Base-by-base conservation (phyloP, 2,329 filamentous ascomycete species). In the Hymenoscyphus scutula region DNA sequence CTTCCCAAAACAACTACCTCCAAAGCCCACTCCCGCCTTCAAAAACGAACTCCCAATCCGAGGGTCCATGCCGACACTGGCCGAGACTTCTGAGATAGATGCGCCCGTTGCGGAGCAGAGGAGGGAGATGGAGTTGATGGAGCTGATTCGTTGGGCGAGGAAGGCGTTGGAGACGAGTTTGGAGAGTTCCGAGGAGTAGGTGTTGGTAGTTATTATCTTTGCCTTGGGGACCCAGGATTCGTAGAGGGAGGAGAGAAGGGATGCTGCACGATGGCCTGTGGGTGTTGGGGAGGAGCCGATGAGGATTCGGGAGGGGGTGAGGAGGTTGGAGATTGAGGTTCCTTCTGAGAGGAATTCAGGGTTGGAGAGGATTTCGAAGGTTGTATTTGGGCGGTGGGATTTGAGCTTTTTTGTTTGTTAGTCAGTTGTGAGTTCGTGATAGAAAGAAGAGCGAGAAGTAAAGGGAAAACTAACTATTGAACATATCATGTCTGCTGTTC, bases 141-240 rank as follows among this genome's bases (percentile, higher is more conserved):
- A 91, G 72, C 86, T 89, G 71, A 94, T 90, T 58, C 90, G 83
- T 77, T 94, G 90, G 1, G 90, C 90, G 8, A 94, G 81, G 83
- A 94, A 87, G 2, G 89, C 88, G 75, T 94, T 94, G 62, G 90
- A 88, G 0, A 89, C 89, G 0, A 94, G 82, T 77, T 94, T 94
- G 60, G 89, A 82, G 25, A 94, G 81, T 76, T 94, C 90, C 0
- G 89, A 91, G 0, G 89, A 92, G 84, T 87, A 92, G 0, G 89
- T 80, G 69, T 92, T 90, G 70, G 88, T 89, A 29, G 84, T 88
- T 59, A 92, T 77, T 71, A 94, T 91, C 64, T 84, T 83, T 23
- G 82, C 77, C 19, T 80, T 78, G 2, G 87, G 83, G 8, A 93
- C 85, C 90, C 90, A 94, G 41, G 83, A 78, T 1, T 83, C 82